Percentiles rank a stretch among this genome's conserved stretches.
Conservation (phyloP, 345 rosid genomes). For the Salix arbutifolia region DNA sequence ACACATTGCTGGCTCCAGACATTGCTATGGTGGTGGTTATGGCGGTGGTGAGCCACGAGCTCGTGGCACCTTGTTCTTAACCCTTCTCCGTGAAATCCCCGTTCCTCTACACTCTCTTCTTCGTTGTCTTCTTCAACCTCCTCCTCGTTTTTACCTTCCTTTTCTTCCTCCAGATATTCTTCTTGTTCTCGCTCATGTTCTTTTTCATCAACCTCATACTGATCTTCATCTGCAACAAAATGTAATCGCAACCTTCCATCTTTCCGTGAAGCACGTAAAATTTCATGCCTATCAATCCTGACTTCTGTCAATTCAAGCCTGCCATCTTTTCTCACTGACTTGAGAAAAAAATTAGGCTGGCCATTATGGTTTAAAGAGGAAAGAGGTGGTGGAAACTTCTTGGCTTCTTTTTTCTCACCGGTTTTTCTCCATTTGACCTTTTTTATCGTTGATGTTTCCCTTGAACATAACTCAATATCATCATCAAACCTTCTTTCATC, state of each 20-base stretch:
- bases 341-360: constrained; percentile 54
- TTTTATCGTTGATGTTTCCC: background rate
- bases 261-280: constrained; percentile 48
- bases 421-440: constrained; percentile 27
- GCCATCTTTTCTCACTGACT: constrained; percentile 61
- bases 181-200: constrained; percentile 1
- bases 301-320: constrained; percentile 63
- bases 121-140: constrained; percentile 1
- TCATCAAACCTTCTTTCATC: constrained; percentile 48
- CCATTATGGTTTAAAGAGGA: constrained; percentile 59
- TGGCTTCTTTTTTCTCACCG: constrained; percentile 25
- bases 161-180: constrained; percentile 1
- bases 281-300: constrained; percentile 52
- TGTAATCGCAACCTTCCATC: constrained; percentile 68
- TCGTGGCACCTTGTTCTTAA: constrained; percentile 41
- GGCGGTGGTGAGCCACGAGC: constrained; percentile 22
- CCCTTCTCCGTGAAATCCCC: constrained; percentile 39
- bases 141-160: constrained; percentile 11
- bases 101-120: constrained; percentile 9
- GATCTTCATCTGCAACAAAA: constrained; percentile 24
- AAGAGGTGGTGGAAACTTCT: constrained; percentile 60
- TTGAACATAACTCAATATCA: constrained; percentile 9
- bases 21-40: constrained; percentile 23
- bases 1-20: constrained; percentile 61
- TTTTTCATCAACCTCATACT: background rate